These are phyloP conservation scores for Eutrema yunnanense DNA, from an alignment of 345 rosid species.

Conservation along the genomic window DNA sequence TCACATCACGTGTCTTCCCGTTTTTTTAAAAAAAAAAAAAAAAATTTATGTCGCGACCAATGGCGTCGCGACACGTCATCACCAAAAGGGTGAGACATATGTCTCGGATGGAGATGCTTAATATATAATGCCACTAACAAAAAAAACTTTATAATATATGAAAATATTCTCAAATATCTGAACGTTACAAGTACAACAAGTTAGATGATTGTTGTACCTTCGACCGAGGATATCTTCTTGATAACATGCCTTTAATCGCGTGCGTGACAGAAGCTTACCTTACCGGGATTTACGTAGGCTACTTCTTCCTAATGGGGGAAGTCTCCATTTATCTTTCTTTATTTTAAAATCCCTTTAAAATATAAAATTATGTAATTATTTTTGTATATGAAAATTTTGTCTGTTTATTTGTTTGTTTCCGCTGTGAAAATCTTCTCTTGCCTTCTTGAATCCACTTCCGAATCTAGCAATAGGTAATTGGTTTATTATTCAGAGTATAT, in stretches of 20 bases:
- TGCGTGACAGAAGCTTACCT: conserved; percentile 18
- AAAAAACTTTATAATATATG: neutral
- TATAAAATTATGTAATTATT: neutral
- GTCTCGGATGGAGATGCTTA: no score
- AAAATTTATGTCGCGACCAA: no score
- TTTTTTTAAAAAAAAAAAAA: no score
- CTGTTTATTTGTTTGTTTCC: conserved; percentile 5
- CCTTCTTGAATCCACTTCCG: neutral
- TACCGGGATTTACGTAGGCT: conserved; percentile 10
- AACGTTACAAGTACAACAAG: neutral
- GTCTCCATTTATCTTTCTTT: neutral
- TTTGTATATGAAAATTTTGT: neutral
- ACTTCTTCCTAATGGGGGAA: conserved; percentile 7
- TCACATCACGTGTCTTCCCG: no score
- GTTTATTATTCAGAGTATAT: no score
- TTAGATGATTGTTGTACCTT: neutral
- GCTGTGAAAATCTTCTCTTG: neutral
- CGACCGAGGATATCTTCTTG: conserved; percentile 5
- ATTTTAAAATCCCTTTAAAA: neutral
- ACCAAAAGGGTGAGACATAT: no score
- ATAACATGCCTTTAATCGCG: conserved; percentile 11
- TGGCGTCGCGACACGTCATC: no score
- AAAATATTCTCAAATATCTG: neutral
- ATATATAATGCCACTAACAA: neutral
- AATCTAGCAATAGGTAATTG: neutral